These are phyloP conservation scores for Begonia loranthoides DNA, from an alignment of 306 rosid species.

Conservation along the genomic window DNA sequence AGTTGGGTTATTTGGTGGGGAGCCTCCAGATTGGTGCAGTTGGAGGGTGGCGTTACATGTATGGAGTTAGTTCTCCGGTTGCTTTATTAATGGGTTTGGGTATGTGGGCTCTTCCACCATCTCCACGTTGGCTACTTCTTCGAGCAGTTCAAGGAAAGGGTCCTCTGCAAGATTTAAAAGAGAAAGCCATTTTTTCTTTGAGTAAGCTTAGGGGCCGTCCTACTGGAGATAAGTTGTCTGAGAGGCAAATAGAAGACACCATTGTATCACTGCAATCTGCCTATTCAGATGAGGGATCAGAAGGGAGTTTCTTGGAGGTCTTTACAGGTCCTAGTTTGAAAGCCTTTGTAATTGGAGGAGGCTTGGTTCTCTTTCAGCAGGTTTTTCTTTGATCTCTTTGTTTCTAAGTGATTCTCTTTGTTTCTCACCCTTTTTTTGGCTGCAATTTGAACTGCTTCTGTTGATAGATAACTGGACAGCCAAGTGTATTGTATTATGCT, in stretches of 20 bases:
- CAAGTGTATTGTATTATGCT: slow-evolving; percentile 92
- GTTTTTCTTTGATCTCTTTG: slow-evolving; percentile 24
- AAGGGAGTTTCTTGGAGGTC: slow-evolving; percentile 77
- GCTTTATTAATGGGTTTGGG: slow-evolving; percentile 85
- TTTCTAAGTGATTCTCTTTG: background rate
- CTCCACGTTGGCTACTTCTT: slow-evolving; percentile 98
- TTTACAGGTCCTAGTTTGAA: slow-evolving; percentile 89
- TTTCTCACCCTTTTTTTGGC: slow-evolving; percentile 1
- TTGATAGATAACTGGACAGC: slow-evolving; percentile 93
- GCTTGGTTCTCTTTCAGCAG: slow-evolving; percentile 93
- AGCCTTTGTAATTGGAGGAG: slow-evolving; percentile 79
- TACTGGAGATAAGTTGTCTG: slow-evolving; percentile 62
- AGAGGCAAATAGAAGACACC: slow-evolving; percentile 73
- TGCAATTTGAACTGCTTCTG: background rate
- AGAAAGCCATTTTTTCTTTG: slow-evolving; percentile 50
- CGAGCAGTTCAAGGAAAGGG: slow-evolving; percentile 89
- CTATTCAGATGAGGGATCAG: slow-evolving; percentile 62
- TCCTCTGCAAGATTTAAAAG: slow-evolving; percentile 56
- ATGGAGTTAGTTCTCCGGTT: slow-evolving; percentile 72
- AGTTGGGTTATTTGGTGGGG: slow-evolving; percentile 88
- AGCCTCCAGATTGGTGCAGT: slow-evolving; percentile 61
- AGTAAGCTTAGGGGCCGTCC: slow-evolving; percentile 74
- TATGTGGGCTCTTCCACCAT: slow-evolving; percentile 65
- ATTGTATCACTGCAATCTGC: slow-evolving; percentile 53
- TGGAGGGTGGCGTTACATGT: slow-evolving; percentile 98